phyloP scores from a whole-genome alignment of 768 basidiomycete genomes.

The Panus rudis region DNA sequence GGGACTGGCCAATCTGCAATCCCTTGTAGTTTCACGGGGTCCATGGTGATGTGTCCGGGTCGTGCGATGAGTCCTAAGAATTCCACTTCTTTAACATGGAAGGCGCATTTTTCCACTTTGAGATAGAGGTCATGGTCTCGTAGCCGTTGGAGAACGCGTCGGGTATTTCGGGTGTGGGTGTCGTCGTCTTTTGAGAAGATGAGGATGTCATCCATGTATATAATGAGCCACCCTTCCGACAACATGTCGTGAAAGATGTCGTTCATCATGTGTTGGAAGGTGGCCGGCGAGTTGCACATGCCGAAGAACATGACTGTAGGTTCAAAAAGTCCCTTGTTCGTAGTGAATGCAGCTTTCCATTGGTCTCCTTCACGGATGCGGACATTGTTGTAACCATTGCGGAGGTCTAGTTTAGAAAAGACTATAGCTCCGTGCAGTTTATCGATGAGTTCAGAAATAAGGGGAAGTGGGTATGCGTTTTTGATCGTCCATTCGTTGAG shows the following conservation, averaged over 20 bases:
- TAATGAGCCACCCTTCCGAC: constrained; percentile 24
- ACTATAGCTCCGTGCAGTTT: constrained; percentile 8
- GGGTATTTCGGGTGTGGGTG: constrained; percentile 14
- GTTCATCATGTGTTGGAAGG: constrained; percentile 27
- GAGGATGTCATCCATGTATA: constrained; percentile 37
- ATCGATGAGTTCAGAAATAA: constrained; percentile 21
- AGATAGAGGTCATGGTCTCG: constrained; percentile 23
- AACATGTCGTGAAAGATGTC: constrained; percentile 24
- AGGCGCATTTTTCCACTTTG: constrained; percentile 32
- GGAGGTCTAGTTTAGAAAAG: constrained; percentile 27
- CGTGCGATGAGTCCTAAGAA: constrained; percentile 26
- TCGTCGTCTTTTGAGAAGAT: constrained; percentile 19
- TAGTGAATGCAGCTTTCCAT: constrained; percentile 34
- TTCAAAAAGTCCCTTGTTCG: constrained; percentile 31
- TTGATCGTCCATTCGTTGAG: constrained; percentile 25
- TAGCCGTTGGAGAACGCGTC: constrained; percentile 16
- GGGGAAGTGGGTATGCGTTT: constrained; percentile 27
- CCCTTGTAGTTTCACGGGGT: constrained; percentile 24
- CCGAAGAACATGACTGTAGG: constrained; percentile 34
- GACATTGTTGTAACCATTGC: constrained; percentile 25
- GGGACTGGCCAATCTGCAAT: constrained; percentile 25
- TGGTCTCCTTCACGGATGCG: constrained; percentile 33
- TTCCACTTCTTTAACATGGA: constrained; percentile 19
- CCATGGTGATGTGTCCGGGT: constrained; percentile 18
- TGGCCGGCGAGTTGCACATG: constrained; percentile 28